Percentiles rank a stretch among this genome's conserved stretches.
Conservation (phyloP, 1,284 basidiomycete genomes). For the Prillingera fragicola region DNA sequence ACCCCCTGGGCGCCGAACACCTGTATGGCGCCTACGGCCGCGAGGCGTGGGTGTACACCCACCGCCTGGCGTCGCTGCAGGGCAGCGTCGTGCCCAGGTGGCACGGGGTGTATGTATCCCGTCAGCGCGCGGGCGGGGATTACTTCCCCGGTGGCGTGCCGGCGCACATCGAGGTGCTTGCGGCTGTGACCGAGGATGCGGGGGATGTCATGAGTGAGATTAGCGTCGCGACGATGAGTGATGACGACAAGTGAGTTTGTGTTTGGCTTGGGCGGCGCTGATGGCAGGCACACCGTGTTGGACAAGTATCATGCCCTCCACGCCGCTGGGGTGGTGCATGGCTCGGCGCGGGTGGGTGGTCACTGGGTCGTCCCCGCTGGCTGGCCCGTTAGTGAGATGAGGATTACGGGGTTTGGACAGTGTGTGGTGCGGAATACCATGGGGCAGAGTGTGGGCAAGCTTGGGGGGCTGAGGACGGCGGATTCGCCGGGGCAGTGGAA, state of each 20-base stretch:
- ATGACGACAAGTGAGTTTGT: background rate
- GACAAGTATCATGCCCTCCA: constrained; percentile 1
- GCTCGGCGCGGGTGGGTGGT: background rate
- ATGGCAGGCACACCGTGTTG: background rate
- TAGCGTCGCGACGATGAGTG: background rate
- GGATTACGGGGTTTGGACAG: constrained; percentile 5
- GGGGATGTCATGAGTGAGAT: background rate
- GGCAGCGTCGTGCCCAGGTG: background rate
- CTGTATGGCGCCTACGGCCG: too few relatives aligned
- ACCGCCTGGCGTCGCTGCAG: background rate
- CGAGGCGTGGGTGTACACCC: background rate
- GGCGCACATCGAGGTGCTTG: background rate
- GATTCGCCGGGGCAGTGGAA: constrained; percentile 1
- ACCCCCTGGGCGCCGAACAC: too few relatives aligned
- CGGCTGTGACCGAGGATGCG: background rate
- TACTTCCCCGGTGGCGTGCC: too few relatives aligned
- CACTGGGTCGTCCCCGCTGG: background rate
- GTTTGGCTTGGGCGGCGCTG: background rate
- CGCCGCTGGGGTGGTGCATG: constrained; percentile 1
- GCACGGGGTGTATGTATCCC: background rate
- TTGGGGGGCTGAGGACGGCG: constrained; percentile 1
- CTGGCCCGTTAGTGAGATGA: background rate
- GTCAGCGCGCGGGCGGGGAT: too few relatives aligned
- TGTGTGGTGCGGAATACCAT: too few relatives aligned
- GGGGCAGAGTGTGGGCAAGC: constrained; percentile 2